Percentiles rank a stretch among this genome's conserved stretches.
These are phyloP conservation scores for Crassisporium funariophilum DNA, from an alignment of 768 basidiomycete species.

Conservation along the genomic window DNA sequence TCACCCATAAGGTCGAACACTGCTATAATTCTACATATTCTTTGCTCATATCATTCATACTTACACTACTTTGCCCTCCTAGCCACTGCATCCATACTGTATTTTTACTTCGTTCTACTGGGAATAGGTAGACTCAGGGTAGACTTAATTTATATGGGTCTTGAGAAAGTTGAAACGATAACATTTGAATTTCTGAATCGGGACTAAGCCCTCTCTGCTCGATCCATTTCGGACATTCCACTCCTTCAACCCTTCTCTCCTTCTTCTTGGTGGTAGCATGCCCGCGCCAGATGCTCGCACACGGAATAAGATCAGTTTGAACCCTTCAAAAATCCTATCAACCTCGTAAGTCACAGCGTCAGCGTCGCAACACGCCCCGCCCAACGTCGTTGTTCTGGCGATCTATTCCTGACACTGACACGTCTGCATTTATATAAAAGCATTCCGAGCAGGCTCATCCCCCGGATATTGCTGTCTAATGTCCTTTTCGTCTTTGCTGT, in stretches of 20 bases:
- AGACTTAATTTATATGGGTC: no score
- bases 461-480: conserved; percentile 62
- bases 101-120: conserved; percentile 7
- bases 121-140: no score
- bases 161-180: no score
- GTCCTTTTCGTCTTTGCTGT: conserved; percentile 63
- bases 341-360: conserved; percentile 46
- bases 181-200: no score
- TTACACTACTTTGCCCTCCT: neutral
- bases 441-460: conserved; percentile 53
- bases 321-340: conserved; percentile 54
- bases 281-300: conserved; percentile 69
- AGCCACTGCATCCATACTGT: neutral
- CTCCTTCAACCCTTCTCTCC: conserved; percentile 5
- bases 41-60: conserved; percentile 3
- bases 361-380: neutral
- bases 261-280: conserved; percentile 39
- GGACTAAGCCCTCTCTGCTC: no score
- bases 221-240: no score
- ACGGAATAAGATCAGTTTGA: conserved; percentile 64
- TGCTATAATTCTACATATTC: conserved; percentile 2
- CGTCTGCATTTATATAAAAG: conserved; percentile 32
- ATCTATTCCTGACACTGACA: conserved; percentile 24
- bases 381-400: neutral
- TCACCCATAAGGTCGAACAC: no score